A percentile compares a stretch with the other conserved stretches of the same genome.
Evolutionary conservation across 139 green algal genomes (phyloP).

Genomic region (Micractinium conductrix): DNA sequence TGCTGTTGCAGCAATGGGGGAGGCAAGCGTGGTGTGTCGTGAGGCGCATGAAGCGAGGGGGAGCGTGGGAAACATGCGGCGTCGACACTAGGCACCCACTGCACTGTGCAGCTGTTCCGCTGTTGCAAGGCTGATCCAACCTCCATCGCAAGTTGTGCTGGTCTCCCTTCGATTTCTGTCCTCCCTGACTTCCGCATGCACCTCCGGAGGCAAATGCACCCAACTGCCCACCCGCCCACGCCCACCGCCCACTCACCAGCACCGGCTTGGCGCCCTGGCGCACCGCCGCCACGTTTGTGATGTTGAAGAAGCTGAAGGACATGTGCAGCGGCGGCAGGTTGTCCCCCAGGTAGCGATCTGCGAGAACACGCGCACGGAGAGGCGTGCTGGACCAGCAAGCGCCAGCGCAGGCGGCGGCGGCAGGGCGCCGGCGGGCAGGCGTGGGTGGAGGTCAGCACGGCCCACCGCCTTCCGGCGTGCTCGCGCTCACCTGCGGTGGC

Average conservation of each 20-base stretch:
- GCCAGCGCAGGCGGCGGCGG: background rate
- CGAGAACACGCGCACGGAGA: background rate
- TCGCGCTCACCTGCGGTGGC: no score
- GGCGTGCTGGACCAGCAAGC: background rate
- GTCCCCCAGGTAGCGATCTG: background rate
- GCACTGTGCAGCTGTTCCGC: no score
- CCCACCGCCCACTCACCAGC: slow-evolving; percentile 46
- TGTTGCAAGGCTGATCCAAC: no score
- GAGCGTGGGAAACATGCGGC: background rate
- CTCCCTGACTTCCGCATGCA: background rate
- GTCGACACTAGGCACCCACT: no score
- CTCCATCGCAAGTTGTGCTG: no score
- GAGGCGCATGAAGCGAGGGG: background rate
- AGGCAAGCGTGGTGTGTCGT: background rate
- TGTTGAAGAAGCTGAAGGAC: slow-evolving; percentile 57
- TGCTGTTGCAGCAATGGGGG: slow-evolving; percentile 2
- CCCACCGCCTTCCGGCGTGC: no score
- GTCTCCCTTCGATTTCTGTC: no score
- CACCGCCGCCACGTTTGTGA: slow-evolving; percentile 63
- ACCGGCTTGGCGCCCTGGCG: slow-evolving; percentile 45
- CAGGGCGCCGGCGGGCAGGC: background rate
- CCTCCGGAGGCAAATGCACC: background rate
- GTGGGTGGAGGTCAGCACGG: no score
- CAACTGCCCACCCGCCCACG: background rate
- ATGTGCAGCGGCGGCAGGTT: background rate